Percentiles rank a stretch among this genome's conserved stretches.
These are phyloP conservation scores for Vaccinium vitisidaea DNA, from an alignment of 148 eudicot genomes.

Conservation along the genomic window DNA sequence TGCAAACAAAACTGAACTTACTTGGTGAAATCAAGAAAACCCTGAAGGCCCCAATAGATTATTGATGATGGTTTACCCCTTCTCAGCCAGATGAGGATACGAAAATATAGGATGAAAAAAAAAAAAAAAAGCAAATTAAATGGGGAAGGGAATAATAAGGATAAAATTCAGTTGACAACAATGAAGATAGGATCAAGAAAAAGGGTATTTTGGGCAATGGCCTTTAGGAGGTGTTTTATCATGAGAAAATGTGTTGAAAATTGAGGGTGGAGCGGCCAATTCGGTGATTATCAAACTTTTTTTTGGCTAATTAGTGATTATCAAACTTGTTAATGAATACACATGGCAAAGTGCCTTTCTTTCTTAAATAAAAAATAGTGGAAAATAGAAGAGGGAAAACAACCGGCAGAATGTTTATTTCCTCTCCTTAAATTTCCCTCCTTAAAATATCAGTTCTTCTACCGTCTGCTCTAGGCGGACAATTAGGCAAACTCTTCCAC, in stretches of 20 bases:
- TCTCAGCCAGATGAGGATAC: not conserved
- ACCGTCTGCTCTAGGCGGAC: too few species aligned
- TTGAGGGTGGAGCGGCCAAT: conserved; percentile 19
- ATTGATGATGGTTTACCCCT: not conserved
- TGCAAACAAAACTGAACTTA: conserved; percentile 1
- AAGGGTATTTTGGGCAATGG: not conserved
- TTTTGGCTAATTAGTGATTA: not conserved
- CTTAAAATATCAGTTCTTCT: too few species aligned
- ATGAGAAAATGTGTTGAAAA: conserved; percentile 7
- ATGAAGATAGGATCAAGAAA: not conserved
- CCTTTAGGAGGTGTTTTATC: conserved; percentile 9
- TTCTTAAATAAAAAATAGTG: too few species aligned
- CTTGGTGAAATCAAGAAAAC: conserved; percentile 4
- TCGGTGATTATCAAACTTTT: conserved; percentile 11
- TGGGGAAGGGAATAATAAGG: not conserved
- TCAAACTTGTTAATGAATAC: too few species aligned
- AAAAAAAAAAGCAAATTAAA: not conserved
- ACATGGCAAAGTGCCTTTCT: too few species aligned
- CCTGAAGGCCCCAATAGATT: not conserved
- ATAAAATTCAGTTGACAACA: not conserved
- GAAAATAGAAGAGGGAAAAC: too few species aligned
- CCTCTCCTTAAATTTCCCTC: too few species aligned
- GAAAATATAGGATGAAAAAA: not conserved
- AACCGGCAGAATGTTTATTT: too few species aligned
- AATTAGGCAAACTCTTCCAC: too few species aligned